phyloP scores from a whole-genome alignment of 2,329 filamentous ascomycete genomes.

The Fusarium pseudograminearum region DNA sequence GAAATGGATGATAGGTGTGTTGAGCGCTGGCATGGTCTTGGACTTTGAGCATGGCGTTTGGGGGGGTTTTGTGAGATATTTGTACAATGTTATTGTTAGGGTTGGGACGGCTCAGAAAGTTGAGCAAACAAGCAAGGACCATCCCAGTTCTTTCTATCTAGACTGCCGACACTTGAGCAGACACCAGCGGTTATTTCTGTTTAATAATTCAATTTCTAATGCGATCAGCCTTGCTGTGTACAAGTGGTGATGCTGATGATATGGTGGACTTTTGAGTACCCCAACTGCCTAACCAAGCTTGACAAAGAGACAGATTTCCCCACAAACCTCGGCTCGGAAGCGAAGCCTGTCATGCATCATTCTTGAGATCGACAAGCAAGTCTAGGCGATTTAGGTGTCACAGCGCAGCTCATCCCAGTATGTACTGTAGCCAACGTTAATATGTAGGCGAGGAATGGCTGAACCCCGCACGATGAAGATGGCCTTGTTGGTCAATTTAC shows the following conservation, averaged over 20 bases:
- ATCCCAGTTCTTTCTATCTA: neutral
- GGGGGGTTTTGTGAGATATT: slow-evolving; percentile 26
- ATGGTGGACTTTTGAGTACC: neutral
- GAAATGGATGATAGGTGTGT: slow-evolving; percentile 7
- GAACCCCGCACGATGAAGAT: slow-evolving; percentile 41
- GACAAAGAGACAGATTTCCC: neutral
- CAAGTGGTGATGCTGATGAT: neutral
- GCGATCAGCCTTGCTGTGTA: neutral
- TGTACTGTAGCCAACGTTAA: neutral
- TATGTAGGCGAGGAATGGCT: slow-evolving; percentile 5
- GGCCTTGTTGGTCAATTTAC: slow-evolving; percentile 27
- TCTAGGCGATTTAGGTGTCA: slow-evolving; percentile 2
- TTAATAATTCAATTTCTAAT: neutral
- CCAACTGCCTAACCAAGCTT: neutral
- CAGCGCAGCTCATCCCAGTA: slow-evolving; percentile 2
- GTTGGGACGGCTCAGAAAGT: slow-evolving; percentile 16
- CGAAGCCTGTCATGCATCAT: slow-evolving; percentile 10
- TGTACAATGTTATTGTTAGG: slow-evolving; percentile 22
- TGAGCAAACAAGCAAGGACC: neutral
- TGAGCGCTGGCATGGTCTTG: slow-evolving; percentile 27
- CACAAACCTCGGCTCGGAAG: slow-evolving; percentile 31
- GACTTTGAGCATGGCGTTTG: slow-evolving; percentile 49
- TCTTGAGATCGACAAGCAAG: slow-evolving; percentile 26
- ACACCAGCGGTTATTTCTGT: slow-evolving; percentile 1
- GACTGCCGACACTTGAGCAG: neutral